These are phyloP conservation scores for Lasiodiplodia hormozganensis DNA, from an alignment of 2,329 filamentous ascomycete species.

Conservation along the genomic window DNA sequence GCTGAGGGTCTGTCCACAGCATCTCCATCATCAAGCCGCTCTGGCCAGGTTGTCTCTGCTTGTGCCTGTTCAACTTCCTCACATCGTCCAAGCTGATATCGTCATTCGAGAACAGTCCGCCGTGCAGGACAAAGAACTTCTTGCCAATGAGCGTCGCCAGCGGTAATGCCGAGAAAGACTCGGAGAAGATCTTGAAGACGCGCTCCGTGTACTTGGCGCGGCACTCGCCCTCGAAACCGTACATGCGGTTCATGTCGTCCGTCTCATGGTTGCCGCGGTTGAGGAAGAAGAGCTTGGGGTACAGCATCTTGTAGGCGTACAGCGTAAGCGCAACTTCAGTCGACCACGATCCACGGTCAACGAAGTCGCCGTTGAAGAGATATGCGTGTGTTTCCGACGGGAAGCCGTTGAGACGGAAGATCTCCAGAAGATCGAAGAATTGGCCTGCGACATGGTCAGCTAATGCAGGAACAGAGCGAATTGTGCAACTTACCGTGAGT, in stretches of 20 bases:
- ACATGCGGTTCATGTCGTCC: constrained; percentile 98
- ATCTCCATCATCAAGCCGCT: constrained; percentile 99
- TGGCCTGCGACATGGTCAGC: constrained; percentile 67
- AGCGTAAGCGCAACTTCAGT: constrained; percentile 93
- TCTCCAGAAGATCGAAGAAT: constrained; percentile 96
- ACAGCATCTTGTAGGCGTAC: constrained; percentile 96
- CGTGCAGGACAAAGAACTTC: constrained; percentile 92
- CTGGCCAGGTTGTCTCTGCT: constrained; percentile 91
- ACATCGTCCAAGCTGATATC: constrained; percentile 92
- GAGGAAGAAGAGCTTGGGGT: constrained; percentile 86
- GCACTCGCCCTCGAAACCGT: constrained; percentile 98
- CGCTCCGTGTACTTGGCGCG: constrained; percentile 97
- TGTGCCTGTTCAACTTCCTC: constrained; percentile 87
- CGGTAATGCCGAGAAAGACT: constrained; percentile 94
- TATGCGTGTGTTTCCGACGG: constrained; percentile 89
- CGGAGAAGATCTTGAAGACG: constrained; percentile 96
- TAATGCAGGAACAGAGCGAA: background rate
- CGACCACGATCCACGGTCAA: constrained; percentile 97
- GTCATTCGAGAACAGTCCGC: constrained; percentile 95
- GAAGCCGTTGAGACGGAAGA: constrained; percentile 89
- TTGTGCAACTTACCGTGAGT: constrained; percentile 75
- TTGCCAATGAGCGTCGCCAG: constrained; percentile 89
- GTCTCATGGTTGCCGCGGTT: constrained; percentile 99
- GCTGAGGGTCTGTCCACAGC: constrained; percentile 98
- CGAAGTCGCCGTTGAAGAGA: constrained; percentile 98